Percentiles rank a stretch among this genome's conserved stretches.
Evolutionary conservation across 257 asterid species (phyloP).

Genomic region (Leptodermis oblonga): DNA sequence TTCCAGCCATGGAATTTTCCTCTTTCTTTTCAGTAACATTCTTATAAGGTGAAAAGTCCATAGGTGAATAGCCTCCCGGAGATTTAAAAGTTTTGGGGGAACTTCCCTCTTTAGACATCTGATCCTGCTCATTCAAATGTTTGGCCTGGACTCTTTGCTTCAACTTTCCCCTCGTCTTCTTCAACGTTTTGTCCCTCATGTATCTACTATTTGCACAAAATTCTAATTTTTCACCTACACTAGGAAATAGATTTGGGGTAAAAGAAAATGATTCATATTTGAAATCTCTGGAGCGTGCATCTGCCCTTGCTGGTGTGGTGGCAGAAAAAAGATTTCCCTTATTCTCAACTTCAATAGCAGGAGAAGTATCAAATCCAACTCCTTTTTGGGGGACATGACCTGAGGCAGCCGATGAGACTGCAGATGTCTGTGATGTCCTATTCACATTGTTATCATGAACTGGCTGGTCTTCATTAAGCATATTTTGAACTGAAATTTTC

Average conservation of each 20-base stretch:
- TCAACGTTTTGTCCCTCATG: conserved; percentile 37
- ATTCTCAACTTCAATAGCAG: conserved; percentile 33
- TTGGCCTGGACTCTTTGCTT: conserved; percentile 37
- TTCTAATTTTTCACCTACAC: conserved; percentile 29
- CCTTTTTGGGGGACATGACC: conserved; percentile 23
- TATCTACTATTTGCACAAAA: conserved; percentile 34
- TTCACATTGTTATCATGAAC: conserved; percentile 16
- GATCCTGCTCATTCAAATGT: conserved; percentile 32
- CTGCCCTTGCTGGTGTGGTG: conserved; percentile 25
- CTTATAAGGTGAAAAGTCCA: conserved; percentile 89
- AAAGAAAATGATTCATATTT: conserved; percentile 33
- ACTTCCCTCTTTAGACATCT: conserved; percentile 28
- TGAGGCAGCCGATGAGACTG: conserved; percentile 15
- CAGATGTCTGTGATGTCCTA: conserved; percentile 16
- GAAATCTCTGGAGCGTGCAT: conserved; percentile 35
- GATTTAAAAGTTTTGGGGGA: conserved; percentile 38
- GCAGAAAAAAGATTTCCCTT: conserved; percentile 30
- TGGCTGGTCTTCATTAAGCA: conserved; percentile 22
- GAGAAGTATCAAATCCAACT: conserved; percentile 28
- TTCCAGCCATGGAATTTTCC: conserved; percentile 21
- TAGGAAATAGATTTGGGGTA: conserved; percentile 25
- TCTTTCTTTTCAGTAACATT: conserved; percentile 29
- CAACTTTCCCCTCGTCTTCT: conserved; percentile 49
- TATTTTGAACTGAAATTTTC: conserved; percentile 12
- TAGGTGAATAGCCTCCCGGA: conserved; percentile 70